These are phyloP conservation scores for Russula brevipes DNA, from an alignment of 768 basidiomycete genomes.

Conservation along the genomic window DNA sequence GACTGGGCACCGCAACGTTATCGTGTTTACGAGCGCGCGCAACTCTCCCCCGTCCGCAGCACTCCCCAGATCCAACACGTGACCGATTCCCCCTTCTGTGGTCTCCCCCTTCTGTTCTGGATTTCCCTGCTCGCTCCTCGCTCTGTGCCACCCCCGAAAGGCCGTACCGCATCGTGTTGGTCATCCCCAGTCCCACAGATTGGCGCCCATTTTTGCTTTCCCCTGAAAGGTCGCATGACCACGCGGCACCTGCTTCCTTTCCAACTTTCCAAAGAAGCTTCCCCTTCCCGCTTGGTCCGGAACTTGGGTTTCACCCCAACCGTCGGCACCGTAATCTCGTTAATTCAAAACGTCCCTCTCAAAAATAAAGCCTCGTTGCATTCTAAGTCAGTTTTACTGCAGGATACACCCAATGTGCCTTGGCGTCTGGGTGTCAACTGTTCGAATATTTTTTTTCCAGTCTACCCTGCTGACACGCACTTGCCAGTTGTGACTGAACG, in stretches of 20 bases:
- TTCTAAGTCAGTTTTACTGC: too few species aligned
- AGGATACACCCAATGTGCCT: too few species aligned
- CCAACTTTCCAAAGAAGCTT: not conserved
- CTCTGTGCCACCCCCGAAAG: too few species aligned
- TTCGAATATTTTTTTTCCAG: too few species aligned
- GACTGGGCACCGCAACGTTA: too few species aligned
- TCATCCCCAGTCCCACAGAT: not conserved
- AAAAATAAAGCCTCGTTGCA: too few species aligned
- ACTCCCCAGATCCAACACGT: too few species aligned
- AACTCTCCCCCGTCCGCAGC: too few species aligned
- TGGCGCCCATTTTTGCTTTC: not conserved
- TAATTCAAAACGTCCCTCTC: not conserved
- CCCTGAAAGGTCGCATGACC: not conserved
- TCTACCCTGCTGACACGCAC: too few species aligned
- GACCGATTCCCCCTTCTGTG: not conserved
- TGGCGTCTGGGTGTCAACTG: too few species aligned
- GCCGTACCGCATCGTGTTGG: not conserved
- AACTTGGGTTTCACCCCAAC: slow-evolving; percentile 3
- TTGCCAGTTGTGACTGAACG: too few species aligned
- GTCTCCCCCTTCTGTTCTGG: not conserved
- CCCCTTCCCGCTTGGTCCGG: not conserved
- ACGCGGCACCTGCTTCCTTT: slow-evolving; percentile 2
- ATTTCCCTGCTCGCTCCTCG: not conserved
- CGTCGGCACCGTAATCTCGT: not conserved
- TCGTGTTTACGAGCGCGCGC: too few species aligned